Base-by-base conservation (phyloP, 139 green algal genomes). In the Bryopsis sp. region DNA sequence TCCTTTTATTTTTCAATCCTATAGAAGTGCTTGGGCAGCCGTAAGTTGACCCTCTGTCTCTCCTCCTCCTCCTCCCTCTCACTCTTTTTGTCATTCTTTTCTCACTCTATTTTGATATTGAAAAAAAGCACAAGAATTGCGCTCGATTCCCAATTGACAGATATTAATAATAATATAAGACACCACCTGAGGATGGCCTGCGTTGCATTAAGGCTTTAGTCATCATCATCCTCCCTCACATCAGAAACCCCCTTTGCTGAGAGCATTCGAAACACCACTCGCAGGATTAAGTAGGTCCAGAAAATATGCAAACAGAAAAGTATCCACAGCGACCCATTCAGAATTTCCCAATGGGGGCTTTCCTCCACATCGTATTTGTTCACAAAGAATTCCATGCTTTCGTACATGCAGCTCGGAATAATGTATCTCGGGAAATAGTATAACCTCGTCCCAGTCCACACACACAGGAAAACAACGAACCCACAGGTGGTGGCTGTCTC, bases 301-400 rank as follows among this genome's bases (percentile, higher is more conserved):
- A 94, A 96, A 6, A 90, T 59, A 71, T 96, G 87, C 46, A 96
- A 74, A 34, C 81, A 70, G 36, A 87, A 85, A 24, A 96, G 79
- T 58, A 93, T 72, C 58, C 86, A 64, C 24, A 95, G 81, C 39
- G 95, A 72, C 0, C 68, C 81, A 47, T 89, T 88, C 71, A 96
- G 86, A 11, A 94, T 87, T n/a, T 78, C 64, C 62, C 85, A 88
- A 74, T 96, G 85, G 2, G 86, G 87, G 57, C 81, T 38, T 8
- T 84, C 82, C 39, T 85, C 65, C 29, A 92, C 85, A 37, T 77
- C 73, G 5, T 85, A 72, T 7, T 71, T 68, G 11, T 74, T 76
- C 0, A 70, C 59, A 47, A 67, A 33, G 31, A 47, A 48, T 31
- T 31, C 59, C 24, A 67, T 67, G 33, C 28, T 46, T 7, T 67